These are phyloP conservation scores for Jaltomata sinuosa DNA, from an alignment of 257 asterid genomes.

Conservation along the genomic window DNA sequence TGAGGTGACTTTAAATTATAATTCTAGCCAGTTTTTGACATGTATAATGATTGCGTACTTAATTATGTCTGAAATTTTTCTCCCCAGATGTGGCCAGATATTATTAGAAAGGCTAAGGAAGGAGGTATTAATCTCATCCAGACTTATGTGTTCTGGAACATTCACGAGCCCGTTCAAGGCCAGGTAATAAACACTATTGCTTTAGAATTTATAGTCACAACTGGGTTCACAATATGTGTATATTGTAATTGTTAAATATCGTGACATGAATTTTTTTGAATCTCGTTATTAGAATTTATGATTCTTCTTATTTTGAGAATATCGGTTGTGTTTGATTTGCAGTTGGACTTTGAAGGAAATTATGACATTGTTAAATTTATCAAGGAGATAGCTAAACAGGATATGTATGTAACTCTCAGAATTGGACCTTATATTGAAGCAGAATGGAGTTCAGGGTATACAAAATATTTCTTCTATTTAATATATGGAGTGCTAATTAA, in stretches of 20 bases:
- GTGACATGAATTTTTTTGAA: too few relatives aligned
- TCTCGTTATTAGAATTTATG: background rate
- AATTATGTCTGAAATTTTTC: background rate
- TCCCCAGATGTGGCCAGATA: slow-evolving; percentile 73
- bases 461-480: background rate
- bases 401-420: slow-evolving; percentile 77
- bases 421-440: slow-evolving; percentile 93
- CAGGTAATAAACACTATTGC: slow-evolving; percentile 30
- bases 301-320: too few relatives aligned
- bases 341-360: slow-evolving; percentile 66
- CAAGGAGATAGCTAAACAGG: slow-evolving; percentile 47
- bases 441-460: slow-evolving; percentile 92
- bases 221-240: too few relatives aligned
- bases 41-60: background rate
- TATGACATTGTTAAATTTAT: slow-evolving; percentile 60
- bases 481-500: background rate
- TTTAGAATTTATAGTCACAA: background rate
- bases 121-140: slow-evolving; percentile 75
- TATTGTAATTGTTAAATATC: too few relatives aligned
- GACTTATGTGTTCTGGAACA: slow-evolving; percentile 87
- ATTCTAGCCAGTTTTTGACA: background rate
- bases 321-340: background rate
- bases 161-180: slow-evolving; percentile 80
- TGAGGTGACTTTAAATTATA: slow-evolving; percentile 21
- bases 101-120: slow-evolving; percentile 48